These are phyloP conservation scores for Diaporthe citri DNA, from an alignment of 2,329 filamentous ascomycete genomes.

Conservation along the genomic window DNA sequence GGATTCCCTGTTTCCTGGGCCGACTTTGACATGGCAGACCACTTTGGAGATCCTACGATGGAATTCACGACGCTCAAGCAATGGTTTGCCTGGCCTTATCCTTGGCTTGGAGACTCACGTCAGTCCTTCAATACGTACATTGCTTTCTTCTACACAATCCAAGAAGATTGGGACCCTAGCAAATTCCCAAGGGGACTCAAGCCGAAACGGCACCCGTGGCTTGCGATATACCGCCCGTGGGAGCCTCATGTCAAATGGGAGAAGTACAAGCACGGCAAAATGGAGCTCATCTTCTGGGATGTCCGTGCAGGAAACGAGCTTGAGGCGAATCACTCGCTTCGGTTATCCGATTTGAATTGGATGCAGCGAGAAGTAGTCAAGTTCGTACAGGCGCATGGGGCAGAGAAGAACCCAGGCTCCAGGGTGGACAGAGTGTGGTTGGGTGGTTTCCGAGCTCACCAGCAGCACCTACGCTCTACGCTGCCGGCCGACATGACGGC, in stretches of 20 bases:
- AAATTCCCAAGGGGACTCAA: conserved; percentile 41
- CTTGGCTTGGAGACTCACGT: conserved; percentile 42
- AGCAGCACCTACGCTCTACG: conserved; percentile 40
- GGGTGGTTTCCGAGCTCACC: conserved; percentile 50
- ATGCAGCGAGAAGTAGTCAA: conserved; percentile 61
- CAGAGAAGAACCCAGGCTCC: conserved; percentile 48
- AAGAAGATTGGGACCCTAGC: conserved; percentile 52
- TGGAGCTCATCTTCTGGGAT: conserved; percentile 70
- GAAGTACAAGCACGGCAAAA: conserved; percentile 39
- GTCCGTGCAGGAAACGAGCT: conserved; percentile 47
- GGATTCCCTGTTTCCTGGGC: conserved; percentile 56
- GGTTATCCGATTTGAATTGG: conserved; percentile 54
- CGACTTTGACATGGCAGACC: conserved; percentile 54
- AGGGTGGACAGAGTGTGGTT: conserved; percentile 61
- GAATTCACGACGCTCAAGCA: conserved; percentile 49
- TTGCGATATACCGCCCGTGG: conserved; percentile 61
- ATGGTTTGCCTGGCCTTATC: conserved; percentile 51
- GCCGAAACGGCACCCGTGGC: conserved; percentile 61
- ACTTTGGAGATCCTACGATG: conserved; percentile 47
- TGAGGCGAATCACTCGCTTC: conserved; percentile 39
- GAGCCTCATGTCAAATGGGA: conserved; percentile 49
- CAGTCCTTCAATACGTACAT: conserved; percentile 52
- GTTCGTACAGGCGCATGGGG: conserved; percentile 49
- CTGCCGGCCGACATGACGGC: conserved; percentile 59
- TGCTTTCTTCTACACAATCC: conserved; percentile 65